Evolutionary conservation across 1,284 basidiomycete genomes (phyloP).

Genomic region (Sutorius eximius): DNA sequence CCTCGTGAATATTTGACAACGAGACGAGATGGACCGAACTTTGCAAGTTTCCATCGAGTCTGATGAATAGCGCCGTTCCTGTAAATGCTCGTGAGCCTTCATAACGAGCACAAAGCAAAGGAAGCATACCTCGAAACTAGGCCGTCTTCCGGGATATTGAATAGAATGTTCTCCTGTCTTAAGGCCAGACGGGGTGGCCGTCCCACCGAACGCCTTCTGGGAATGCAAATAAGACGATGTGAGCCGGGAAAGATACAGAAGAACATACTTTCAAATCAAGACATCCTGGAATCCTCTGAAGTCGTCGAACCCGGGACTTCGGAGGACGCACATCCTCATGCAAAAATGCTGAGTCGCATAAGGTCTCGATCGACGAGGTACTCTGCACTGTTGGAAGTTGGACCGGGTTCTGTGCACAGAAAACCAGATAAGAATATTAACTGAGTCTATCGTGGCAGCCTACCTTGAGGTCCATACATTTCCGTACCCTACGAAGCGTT

Average conservation of each 20-base stretch:
- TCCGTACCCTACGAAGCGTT: constrained; percentile 4
- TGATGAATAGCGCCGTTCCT: neutral
- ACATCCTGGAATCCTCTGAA: neutral
- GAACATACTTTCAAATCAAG: neutral
- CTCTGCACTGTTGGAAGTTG: neutral
- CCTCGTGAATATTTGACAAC: neutral
- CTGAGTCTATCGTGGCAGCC: neutral
- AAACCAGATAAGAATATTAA: neutral
- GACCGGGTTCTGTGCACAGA: constrained; percentile 1
- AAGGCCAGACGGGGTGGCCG: neutral
- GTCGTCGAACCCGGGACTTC: neutral
- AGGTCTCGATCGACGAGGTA: constrained; percentile 1
- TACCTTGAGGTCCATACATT: constrained; percentile 1
- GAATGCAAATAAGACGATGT: neutral
- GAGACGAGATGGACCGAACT: neutral
- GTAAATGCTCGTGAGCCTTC: neutral
- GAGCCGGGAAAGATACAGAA: neutral
- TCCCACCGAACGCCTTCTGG: neutral
- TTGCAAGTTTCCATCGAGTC: neutral
- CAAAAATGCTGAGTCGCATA: neutral
- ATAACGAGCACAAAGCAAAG: neutral
- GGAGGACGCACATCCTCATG: neutral
- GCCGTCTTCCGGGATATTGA: neutral
- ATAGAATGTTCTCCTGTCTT: neutral
- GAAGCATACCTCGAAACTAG: neutral